phyloP scores from a whole-genome alignment of 1,284 basidiomycete species.

The Apiotrichum siamense region DNA sequence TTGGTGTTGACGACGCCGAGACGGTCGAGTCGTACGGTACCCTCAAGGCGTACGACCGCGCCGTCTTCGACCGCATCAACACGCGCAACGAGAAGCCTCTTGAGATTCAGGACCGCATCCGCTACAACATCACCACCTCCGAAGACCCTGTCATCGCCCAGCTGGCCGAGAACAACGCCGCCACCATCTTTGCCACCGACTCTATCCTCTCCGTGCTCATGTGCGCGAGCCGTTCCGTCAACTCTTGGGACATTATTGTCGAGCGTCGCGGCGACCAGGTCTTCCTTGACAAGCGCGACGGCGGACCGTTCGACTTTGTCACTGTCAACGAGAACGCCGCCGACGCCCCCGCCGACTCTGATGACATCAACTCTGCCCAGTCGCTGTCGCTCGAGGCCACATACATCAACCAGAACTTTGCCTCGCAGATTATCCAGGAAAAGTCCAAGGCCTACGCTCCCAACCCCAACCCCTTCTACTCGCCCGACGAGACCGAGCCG shows the following conservation, averaged over 20 bases:
- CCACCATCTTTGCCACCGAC: conserved; percentile 89
- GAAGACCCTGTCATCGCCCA: conserved; percentile 93
- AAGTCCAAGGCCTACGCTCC: conserved; percentile 54
- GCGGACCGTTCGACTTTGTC: conserved; percentile 91
- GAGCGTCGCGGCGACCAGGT: conserved; percentile 86
- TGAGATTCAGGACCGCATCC: conserved; percentile 87
- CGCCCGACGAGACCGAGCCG: conserved; percentile 86
- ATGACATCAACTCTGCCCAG: conserved; percentile 77
- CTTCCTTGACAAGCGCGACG: conserved; percentile 97
- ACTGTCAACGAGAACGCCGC: conserved; percentile 98
- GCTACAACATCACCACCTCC: conserved; percentile 95
- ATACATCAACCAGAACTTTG: conserved; percentile 98
- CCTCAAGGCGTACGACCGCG: conserved; percentile 88
- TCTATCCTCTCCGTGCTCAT: conserved; percentile 93
- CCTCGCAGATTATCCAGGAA: conserved; percentile 89
- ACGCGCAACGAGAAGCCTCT: conserved; percentile 87
- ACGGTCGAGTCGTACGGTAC: conserved; percentile 81
- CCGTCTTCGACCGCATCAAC: conserved; percentile 82
- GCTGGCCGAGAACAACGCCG: conserved; percentile 71
- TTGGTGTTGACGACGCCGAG: conserved; percentile 86
- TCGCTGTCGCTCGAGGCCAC: conserved; percentile 95
- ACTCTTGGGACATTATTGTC: conserved; percentile 98
- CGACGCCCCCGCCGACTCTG: conserved; percentile 86
- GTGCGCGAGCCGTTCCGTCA: conserved; percentile 90
- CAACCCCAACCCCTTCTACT: conserved; percentile 93